phyloP scores from a whole-genome alignment of 2,329 filamentous ascomycete genomes.

The Fusarium keratoplasticum region DNA sequence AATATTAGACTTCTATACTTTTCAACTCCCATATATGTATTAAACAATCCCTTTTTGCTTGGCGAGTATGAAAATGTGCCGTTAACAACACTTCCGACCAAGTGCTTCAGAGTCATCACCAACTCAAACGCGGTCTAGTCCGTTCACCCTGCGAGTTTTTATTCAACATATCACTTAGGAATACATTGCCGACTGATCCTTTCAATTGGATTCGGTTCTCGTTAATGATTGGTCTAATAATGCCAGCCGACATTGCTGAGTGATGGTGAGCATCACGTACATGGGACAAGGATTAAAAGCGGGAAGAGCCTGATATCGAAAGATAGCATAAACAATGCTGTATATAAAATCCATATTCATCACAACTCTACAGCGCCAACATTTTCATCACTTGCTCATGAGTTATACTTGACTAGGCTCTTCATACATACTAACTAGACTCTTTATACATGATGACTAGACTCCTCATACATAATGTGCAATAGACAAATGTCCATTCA shows the following conservation, averaged over 20 bases:
- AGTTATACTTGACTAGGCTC: background rate
- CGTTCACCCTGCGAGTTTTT: background rate
- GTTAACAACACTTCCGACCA: background rate
- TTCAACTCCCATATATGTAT: background rate
- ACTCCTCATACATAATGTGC: background rate
- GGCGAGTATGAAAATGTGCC: background rate
- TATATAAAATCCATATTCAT: background rate
- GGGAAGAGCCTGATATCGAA: background rate
- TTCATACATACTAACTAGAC: background rate
- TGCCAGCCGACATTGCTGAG: background rate
- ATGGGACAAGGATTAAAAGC: background rate
- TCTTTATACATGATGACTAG: background rate
- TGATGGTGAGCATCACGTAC: background rate
- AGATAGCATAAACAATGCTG: background rate
- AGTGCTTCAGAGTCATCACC: background rate
- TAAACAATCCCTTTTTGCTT: background rate
- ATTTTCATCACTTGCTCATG: background rate
- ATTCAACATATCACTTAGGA: background rate
- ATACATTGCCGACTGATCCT: background rate
- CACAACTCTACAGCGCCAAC: background rate
- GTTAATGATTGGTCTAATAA: background rate
- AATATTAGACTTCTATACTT: background rate
- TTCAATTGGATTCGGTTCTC: background rate
- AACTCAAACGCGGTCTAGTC: background rate
- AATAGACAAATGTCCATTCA: background rate